Conservation (phyloP, 2,329 filamentous ascomycete species). For the Pseudogymnoascus sp. region DNA sequence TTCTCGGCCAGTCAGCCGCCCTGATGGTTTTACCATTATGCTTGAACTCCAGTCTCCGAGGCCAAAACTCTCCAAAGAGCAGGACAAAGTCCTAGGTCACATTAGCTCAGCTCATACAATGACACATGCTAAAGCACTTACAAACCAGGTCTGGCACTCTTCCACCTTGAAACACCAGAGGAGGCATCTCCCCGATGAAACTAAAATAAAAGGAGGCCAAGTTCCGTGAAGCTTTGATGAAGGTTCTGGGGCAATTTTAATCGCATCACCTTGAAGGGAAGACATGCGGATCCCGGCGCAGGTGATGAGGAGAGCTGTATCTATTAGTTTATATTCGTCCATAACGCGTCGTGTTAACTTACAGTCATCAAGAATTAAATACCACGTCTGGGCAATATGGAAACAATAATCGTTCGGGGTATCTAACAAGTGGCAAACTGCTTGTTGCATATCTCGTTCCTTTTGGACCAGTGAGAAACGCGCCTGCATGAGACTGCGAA, state of each 20-base stretch:
- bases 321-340: not conserved
- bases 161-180: constrained; percentile 34
- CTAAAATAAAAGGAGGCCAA: constrained; percentile 26
- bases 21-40: constrained; percentile 26
- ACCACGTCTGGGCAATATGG: constrained; percentile 43
- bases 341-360: constrained; percentile 14
- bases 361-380: constrained; percentile 39
- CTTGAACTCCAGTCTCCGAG: constrained; percentile 32
- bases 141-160: constrained; percentile 40
- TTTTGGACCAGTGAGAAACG: constrained; percentile 34
- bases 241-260: constrained; percentile 29
- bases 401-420: constrained; percentile 35
- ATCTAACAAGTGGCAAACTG: constrained; percentile 34
- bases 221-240: constrained; percentile 16
- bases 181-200: constrained; percentile 30
- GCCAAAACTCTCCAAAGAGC: constrained; percentile 39
- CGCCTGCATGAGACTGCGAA: constrained; percentile 37
- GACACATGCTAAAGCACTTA: constrained; percentile 23
- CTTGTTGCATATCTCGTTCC: constrained; percentile 40
- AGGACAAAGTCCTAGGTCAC: constrained; percentile 31
- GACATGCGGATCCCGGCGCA: constrained; percentile 33
- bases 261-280: constrained; percentile 28
- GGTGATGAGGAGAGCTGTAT: constrained; percentile 32
- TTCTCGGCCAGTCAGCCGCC: constrained; percentile 21
- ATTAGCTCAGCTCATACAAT: not conserved